Base-by-base conservation (phyloP, 2,329 filamentous ascomycete species). In the Cercospora brassicicola region DNA sequence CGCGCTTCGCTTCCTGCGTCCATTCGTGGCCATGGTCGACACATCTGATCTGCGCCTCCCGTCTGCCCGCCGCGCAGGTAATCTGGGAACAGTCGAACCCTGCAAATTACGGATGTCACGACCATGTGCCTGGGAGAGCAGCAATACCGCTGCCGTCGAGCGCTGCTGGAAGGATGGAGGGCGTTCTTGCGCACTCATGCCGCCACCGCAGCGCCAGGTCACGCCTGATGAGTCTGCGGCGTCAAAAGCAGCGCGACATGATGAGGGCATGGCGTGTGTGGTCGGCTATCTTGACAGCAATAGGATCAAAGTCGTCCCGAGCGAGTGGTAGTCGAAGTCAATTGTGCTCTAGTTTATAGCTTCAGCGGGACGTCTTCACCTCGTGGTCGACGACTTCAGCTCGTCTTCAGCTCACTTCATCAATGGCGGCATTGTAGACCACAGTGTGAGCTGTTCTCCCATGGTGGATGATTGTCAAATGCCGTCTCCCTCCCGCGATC, bases 81-180 rank as follows among this genome's bases (percentile, higher is more conserved):
- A 57, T 57, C 26, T 31, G 53, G 53, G 53, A 57, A 31, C 20
- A 31, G 53, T 57, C 53, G 53, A 57, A 57, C 53, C 53, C 53
- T 57, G 53, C 53, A 57, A 57, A 57, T 57, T 31, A 18, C 53
- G 53, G 15, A 30, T 57, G 23, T 13, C 53, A 33, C 53, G 53
- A 30, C 53, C 53, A 57, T 57, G 53, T 57, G 53, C 53, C 53
- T 57, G 53, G 48, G 28, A 57, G 30, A 57, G 30, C n/a, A 28
- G 20, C 26, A 31, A 57, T 31, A 18, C 53, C 30, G 53, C 13
- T 8, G 13, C 53, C 23, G 53, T 28, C 20, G 26, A 13, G 45
- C 18, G 18, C 20, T 23, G 45, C 45, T 51, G 45, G 45, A 7
- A 13, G 45, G 45, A 23, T 13, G 45, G 18, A 23, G 0, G 45